Evolutionary conservation across 1,284 basidiomycete genomes (phyloP).

Genomic region (Rhodotorula sp.): DNA sequence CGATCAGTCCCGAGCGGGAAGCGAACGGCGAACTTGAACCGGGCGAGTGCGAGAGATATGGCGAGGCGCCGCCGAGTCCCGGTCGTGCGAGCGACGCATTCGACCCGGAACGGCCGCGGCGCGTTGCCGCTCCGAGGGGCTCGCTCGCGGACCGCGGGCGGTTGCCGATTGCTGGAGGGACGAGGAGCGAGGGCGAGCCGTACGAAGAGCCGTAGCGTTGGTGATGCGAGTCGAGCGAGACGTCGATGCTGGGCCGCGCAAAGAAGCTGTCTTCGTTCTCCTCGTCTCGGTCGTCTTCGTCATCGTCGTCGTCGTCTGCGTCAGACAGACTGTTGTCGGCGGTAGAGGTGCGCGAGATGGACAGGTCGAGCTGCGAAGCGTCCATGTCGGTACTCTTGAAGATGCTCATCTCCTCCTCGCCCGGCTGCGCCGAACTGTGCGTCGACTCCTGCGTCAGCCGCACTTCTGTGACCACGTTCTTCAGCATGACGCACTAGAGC

Average conservation of each 20-base stretch:
- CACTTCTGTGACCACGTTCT: rapidly evolving
- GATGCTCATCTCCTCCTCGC: slow-evolving; percentile 32
- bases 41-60: slow-evolving; percentile 11
- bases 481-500: slow-evolving; percentile 19
- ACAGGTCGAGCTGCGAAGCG: slow-evolving; percentile 4
- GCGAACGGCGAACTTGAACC: slow-evolving; percentile 27
- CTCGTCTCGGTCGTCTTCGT: neutral
- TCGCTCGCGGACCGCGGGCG: slow-evolving; percentile 27
- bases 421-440: slow-evolving; percentile 20
- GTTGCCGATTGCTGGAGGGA: neutral
- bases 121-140: slow-evolving; percentile 4
- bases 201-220: neutral
- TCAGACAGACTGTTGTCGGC: slow-evolving; percentile 2
- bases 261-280: slow-evolving; percentile 9
- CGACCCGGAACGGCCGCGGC: neutral
- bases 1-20: slow-evolving; percentile 24
- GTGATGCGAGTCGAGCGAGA: neutral
- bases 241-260: slow-evolving; percentile 8
- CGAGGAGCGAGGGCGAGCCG: neutral
- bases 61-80: neutral
- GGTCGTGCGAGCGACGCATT: neutral
- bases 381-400: slow-evolving; percentile 18
- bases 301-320: neutral
- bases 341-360: neutral
- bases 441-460: neutral